Conservation (phyloP, 2,329 filamentous ascomycete species). For the Pyrenophora seminiperda region DNA sequence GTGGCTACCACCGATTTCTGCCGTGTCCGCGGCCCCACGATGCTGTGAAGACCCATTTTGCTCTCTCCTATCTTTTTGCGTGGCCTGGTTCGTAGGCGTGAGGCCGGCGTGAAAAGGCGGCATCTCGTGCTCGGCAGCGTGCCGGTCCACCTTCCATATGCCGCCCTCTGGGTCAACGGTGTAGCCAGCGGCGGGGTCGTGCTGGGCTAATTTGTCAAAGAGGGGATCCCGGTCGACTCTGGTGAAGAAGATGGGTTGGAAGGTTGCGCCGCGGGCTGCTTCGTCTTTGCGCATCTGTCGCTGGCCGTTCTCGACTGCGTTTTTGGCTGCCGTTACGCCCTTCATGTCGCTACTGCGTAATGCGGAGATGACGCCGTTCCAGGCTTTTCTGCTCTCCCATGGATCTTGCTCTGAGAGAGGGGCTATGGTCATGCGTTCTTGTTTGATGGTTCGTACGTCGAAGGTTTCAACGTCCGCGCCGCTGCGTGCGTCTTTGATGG, state of each 20-base stretch:
- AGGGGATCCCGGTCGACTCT: slow-evolving; percentile 34
- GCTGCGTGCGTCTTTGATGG: slow-evolving; percentile 42
- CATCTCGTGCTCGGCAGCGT: slow-evolving; percentile 26
- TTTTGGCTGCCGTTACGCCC: slow-evolving; percentile 39
- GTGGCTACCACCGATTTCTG: too few species aligned
- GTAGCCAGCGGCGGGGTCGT: slow-evolving; percentile 27
- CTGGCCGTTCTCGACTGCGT: slow-evolving; percentile 46
- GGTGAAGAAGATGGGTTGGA: slow-evolving; percentile 51
- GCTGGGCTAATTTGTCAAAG: slow-evolving; percentile 31
- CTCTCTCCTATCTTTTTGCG: background rate
- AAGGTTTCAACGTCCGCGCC: slow-evolving; percentile 47
- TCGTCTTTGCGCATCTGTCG: slow-evolving; percentile 50
- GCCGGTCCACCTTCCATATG: slow-evolving; percentile 41
- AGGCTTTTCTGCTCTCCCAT: slow-evolving; percentile 54
- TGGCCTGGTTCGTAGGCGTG: slow-evolving; percentile 29
- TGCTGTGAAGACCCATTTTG: background rate
- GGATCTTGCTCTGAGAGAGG: slow-evolving; percentile 50
- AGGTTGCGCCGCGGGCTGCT: slow-evolving; percentile 43
- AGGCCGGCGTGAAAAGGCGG: slow-evolving; percentile 40
- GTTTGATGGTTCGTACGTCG: slow-evolving; percentile 32
- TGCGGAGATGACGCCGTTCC: slow-evolving; percentile 49
- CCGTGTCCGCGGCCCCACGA: background rate
- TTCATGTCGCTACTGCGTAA: slow-evolving; percentile 52
- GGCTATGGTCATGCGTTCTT: slow-evolving; percentile 28
- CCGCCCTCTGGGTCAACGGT: slow-evolving; percentile 33